Conservation (phyloP, 2,329 filamentous ascomycete species). For the Diplodia mutila region DNA sequence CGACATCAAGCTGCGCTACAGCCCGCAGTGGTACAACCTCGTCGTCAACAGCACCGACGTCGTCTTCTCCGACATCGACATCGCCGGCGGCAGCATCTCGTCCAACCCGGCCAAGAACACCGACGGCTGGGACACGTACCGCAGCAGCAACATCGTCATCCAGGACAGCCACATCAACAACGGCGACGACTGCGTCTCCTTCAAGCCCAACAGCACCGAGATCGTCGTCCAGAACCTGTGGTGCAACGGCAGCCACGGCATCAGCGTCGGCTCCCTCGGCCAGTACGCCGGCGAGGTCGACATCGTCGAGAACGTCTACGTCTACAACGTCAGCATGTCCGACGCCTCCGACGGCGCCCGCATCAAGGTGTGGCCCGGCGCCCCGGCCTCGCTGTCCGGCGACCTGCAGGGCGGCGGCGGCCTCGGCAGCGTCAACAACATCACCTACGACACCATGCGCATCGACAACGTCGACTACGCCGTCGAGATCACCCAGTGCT, state of each 20-base stretch:
- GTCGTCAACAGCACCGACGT: constrained; percentile 69
- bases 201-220: constrained; percentile 74
- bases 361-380: constrained; percentile 74
- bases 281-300: constrained; percentile 68
- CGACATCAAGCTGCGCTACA: constrained; percentile 64
- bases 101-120: constrained; percentile 64
- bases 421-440: constrained; percentile 63
- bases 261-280: constrained; percentile 72
- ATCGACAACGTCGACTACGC: constrained; percentile 67
- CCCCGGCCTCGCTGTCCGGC: constrained; percentile 58
- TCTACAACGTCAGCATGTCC: constrained; percentile 44
- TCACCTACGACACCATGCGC: constrained; percentile 67
- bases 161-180: constrained; percentile 68
- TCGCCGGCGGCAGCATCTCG: constrained; percentile 59
- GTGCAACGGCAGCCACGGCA: constrained; percentile 73
- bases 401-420: constrained; percentile 70
- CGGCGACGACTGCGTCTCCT: constrained; percentile 72
- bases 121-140: constrained; percentile 63
- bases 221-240: constrained; percentile 68
- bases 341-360: constrained; percentile 64
- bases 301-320: constrained; percentile 70
- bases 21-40: constrained; percentile 66
- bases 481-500: constrained; percentile 68
- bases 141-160: constrained; percentile 64
- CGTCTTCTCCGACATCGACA: constrained; percentile 65